These are phyloP conservation scores for Candida succiphila DNA, from an alignment of 805 yeast genomes.

Conservation along the genomic window DNA sequence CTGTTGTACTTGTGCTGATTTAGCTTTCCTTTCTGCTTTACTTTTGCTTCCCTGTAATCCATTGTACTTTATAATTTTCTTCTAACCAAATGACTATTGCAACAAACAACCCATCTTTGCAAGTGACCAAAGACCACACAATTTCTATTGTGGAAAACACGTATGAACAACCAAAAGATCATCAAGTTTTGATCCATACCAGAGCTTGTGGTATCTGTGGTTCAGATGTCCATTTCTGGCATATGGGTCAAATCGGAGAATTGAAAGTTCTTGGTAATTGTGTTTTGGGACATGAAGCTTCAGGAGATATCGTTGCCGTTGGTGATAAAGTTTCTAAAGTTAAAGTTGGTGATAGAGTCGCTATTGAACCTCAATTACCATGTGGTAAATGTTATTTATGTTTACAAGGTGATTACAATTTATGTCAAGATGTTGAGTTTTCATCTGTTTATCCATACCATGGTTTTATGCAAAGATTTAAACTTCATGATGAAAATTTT, in stretches of 20 bases:
- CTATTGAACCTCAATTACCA: slow-evolving; percentile 46
- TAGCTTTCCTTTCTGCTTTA: neutral
- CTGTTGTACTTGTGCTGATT: too few species aligned
- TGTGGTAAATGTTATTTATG: slow-evolving; percentile 33
- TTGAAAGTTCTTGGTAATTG: slow-evolving; percentile 24
- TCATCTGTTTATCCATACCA: slow-evolving; percentile 27
- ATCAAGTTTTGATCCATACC: slow-evolving; percentile 44
- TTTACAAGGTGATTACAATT: slow-evolving; percentile 28
- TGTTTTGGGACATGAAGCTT: slow-evolving; percentile 35
- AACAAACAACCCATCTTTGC: slow-evolving; percentile 11
- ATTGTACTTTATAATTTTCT: too few species aligned
- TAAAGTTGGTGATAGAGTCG: slow-evolving; percentile 37
- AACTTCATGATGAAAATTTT: slow-evolving; percentile 21
- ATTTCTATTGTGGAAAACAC: slow-evolving; percentile 11
- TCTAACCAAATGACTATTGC: neutral
- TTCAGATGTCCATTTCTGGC: slow-evolving; percentile 61
- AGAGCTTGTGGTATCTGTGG: slow-evolving; percentile 70
- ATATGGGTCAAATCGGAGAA: slow-evolving; percentile 55
- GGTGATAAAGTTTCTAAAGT: slow-evolving; percentile 37
- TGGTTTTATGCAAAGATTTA: slow-evolving; percentile 30
- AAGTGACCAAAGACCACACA: slow-evolving; percentile 11
- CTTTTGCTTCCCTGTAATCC: neutral
- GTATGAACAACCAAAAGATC: slow-evolving; percentile 19
- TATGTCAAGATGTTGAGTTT: slow-evolving; percentile 28
- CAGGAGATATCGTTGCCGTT: slow-evolving; percentile 36